Evolutionary conservation across 441 rosid genomes (phyloP), one percentile per base, ranked within the genome.

Genomic region (Populus hybrid): DNA sequence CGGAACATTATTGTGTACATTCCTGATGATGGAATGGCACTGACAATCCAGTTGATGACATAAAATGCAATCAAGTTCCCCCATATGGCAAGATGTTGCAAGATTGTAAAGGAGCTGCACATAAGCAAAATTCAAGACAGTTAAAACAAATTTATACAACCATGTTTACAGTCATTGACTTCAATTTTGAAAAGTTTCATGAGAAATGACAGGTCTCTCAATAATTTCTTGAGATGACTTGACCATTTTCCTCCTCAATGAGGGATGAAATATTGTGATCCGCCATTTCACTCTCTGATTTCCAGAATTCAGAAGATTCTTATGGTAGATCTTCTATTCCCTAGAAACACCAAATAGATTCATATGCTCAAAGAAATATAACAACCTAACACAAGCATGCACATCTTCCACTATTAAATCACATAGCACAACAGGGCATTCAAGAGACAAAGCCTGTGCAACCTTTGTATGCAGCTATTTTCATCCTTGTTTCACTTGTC

Each of bases 1-100:
- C 98, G 91, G 84, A 92, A 93, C 98, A 97, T 97, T 63, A 97
- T 89, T 8, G 98, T 94, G 81, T 97, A 94, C 99, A 97, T 92
- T 80, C 94, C 98, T 0, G 97, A 86, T 46, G 97, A 84, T 35
- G 99, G 98, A 81, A 97, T 82, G 26, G 94, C 86, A 76, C 99
- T 92, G 80, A 97, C 89, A 79, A 91, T 87, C 90, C 87, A 93
- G 87, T 97, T 97, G 82, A 94, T 90, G 76, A 75, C 77, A 70
- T 94, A 97, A 84, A 94, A 97, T 74, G 84, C 94, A 75, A 86
- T 81, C 75, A 97, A 88, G 83, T 94, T 97, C 36, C 98, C 98
- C 98, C 98, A 97, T 76, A 94, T 91, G 78, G 99, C 97, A 28
- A 94, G 86, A 82, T 88, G 97, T 83, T 97, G 99, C 83, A 94